Base-by-base conservation (phyloP, 139 green algal genomes). In the Chlorella sp. region DNA sequence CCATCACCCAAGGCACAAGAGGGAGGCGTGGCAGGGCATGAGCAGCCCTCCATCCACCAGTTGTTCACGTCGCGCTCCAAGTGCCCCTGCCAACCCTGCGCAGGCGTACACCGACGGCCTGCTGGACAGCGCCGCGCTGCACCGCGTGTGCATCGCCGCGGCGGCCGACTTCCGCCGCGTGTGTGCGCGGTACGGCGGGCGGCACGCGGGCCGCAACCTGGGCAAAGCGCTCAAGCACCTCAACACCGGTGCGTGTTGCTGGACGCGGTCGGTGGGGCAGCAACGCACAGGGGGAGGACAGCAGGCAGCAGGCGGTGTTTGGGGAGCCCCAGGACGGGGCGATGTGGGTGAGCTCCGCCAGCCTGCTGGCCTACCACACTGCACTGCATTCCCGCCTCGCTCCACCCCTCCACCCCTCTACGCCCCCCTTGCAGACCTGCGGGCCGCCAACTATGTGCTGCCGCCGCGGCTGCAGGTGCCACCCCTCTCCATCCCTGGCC, bases 41-140 rank as follows among this genome's bases (percentile, higher is more conserved):
- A 11, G 16, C 20, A 32, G 17, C 19, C 60, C 60, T 68, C 17
- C 60, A 20, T 0, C 68, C 68, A 30, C 68, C 16, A 3, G 36
- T 36, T 17, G 7, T 60, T 4, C 44, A 26, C 44, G 6, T 11
- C 44, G 24, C 41, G 8, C 26, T 38, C 2, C 41, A 16, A 26
- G 24, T 41, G 20, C 40, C 78, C 58, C 40, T 24, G 8, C 38
- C 22, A 40, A 13, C 75, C 76, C 17, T 1, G 20, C 36, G 28
- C 87, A 90, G 84, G 87, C 87, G 19, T 69, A 81, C 76, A 87
- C 81, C 1, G 36, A 92, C 70, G 87, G 85, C 28, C 75, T 93
- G 62, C 56, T 93, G 38, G 86, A 89, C 64, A 40, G 38, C 1
- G 73, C 82, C 0, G 87, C 79, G 19, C 85, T 93, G 60, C 78